phyloP scores from a whole-genome alignment of 495 filamentous ascomycete species.

The Chaetomium cochliodes region DNA sequence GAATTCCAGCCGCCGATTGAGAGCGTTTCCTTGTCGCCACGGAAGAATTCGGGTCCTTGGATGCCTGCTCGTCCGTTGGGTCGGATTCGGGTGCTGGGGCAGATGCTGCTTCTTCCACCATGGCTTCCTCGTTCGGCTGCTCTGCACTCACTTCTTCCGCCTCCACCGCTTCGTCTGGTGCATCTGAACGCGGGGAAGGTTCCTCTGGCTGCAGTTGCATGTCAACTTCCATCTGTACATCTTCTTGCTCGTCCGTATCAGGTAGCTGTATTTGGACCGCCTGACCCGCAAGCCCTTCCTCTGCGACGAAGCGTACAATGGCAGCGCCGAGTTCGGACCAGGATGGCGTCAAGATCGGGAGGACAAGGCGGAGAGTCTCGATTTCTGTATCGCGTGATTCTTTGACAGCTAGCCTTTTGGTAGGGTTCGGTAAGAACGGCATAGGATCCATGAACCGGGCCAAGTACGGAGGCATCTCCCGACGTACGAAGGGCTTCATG shows the following conservation, averaged over 20 bases:
- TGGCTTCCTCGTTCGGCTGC: constrained; percentile 17
- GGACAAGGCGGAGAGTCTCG: constrained; percentile 52
- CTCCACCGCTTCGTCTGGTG: constrained; percentile 2
- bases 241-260: constrained; percentile 34
- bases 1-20: constrained; percentile 59
- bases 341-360: constrained; percentile 35
- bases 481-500: constrained; percentile 62
- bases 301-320: constrained; percentile 35
- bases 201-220: constrained; percentile 32
- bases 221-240: constrained; percentile 44
- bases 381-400: constrained; percentile 45
- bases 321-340: constrained; percentile 48
- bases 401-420: constrained; percentile 36
- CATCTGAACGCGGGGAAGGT: constrained; percentile 5
- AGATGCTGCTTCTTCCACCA: constrained; percentile 15
- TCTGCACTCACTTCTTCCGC: constrained; percentile 19
- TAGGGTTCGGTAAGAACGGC: constrained; percentile 66
- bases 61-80: constrained; percentile 25
- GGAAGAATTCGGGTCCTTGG: constrained; percentile 35
- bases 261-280: constrained; percentile 41
- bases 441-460: constrained; percentile 71
- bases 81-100: constrained; percentile 8
- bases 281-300: constrained; percentile 36
- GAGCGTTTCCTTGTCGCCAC: constrained; percentile 59
- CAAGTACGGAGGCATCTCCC: constrained; percentile 60